Base-by-base conservation (phyloP, 768 basidiomycete species). In the Sporobolomyces phaffii region DNA sequence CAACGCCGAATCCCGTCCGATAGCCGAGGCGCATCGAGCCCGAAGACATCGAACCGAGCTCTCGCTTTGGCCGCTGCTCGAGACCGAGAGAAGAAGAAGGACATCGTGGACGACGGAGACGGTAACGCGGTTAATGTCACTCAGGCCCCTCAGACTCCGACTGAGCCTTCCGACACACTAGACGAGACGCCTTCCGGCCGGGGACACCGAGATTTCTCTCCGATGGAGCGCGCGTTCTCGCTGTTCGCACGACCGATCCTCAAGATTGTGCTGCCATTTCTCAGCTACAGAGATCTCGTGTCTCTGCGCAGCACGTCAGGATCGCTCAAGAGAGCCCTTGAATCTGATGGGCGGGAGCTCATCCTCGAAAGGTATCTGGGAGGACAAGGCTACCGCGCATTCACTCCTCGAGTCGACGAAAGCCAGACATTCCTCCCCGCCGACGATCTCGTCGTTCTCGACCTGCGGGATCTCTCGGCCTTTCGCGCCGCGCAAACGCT, bases 281-380 rank as follows among this genome's bases (percentile, higher is more conserved):
- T 73, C 40, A 5, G 17, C 1, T 64, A 44, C 29, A 29, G 44
- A 29, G 65, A 70, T 18, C 14, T 66, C 50, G n/a, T 61, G 24
- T 28, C 60, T 5, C 65, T 73, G 0, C 69, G 60, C 0, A 14
- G 20, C 17, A 58, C 60, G 8, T 62, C 65, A 15, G 41, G 31
- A 36, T 36, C 64, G 15, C 17, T 73, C 17, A 57, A 33, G 3
- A 45, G 40, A 13, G 22, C 48, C 7, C 10, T 70, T 40, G 65
- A 64, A 17, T 31, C 24, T 38, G 61, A 72, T 5, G 53, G 57
- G 26, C 52, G 49, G 40, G 73, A 73, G 28, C 24, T 66, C 22
- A 56, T 72, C 24, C 70, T 73, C 51, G 57, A 68, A 41, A 50
- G 68, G 22, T 73, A 66, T 62, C 64, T 73, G 48, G 64, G 67